A percentile compares a stretch with the other conserved stretches of the same genome.
Conservation (phyloP, 331 rosid species). For the Quercus phellos region DNA sequence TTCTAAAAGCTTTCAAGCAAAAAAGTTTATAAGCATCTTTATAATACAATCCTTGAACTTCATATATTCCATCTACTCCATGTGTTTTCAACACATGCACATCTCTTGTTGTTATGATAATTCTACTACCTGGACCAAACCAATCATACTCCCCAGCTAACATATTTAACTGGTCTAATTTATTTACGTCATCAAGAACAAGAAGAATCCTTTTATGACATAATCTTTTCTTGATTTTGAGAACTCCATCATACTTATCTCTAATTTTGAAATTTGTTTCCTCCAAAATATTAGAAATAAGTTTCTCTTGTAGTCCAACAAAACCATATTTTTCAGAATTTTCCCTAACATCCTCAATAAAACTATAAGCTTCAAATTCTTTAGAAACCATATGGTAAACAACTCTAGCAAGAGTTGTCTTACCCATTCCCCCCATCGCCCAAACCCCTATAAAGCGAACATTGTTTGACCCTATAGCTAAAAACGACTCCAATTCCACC, state of each 20-base stretch:
- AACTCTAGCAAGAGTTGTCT: constrained; percentile 16
- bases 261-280: background rate
- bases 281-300: too few relatives aligned
- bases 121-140: constrained; percentile 18
- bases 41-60: background rate
- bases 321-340: background rate
- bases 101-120: constrained; percentile 13
- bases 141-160: constrained; percentile 3
- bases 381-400: constrained; percentile 3
- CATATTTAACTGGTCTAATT: background rate
- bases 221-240: background rate
- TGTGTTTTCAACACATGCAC: background rate
- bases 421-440: constrained; percentile 20
- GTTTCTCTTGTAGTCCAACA: background rate
- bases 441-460: constrained; percentile 13
- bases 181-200: constrained; percentile 15
- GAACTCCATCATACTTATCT: background rate
- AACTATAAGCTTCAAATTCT: constrained; percentile 10
- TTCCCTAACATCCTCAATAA: constrained; percentile 13
- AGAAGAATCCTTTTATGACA: constrained; percentile 3
- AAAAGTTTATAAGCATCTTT: constrained; percentile 8
- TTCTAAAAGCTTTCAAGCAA: constrained; percentile 8
- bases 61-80: background rate
- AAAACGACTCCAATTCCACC: background rate
- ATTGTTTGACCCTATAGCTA: background rate